Evolutionary conservation across 108 stramenopile genomes (phyloP).

Genomic region (Nannochloropsis salina): DNA sequence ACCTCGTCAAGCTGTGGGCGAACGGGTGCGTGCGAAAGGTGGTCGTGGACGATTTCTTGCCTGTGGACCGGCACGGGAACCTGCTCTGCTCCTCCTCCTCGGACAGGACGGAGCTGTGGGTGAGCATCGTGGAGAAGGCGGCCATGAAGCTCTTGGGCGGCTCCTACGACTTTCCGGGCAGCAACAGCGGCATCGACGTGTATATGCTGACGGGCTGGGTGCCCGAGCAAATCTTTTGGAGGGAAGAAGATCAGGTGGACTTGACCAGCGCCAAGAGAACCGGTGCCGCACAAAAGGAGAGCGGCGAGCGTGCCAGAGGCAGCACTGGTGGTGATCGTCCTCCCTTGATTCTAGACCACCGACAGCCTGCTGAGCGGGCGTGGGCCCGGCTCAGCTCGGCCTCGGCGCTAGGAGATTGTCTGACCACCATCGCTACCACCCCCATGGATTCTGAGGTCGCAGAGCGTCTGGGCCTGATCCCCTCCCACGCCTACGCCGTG

Average conservation of each 20-base stretch:
- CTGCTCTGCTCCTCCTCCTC: constrained; percentile 63
- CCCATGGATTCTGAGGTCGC: constrained; percentile 57
- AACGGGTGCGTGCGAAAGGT: constrained; percentile 80
- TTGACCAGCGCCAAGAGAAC: constrained; percentile 44
- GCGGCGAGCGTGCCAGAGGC: background rate
- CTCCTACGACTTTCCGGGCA: constrained; percentile 80
- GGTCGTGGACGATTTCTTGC: constrained; percentile 79
- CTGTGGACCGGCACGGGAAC: constrained; percentile 64
- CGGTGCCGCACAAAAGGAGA: constrained; percentile 15
- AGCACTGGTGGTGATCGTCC: background rate
- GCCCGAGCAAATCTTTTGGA: constrained; percentile 70
- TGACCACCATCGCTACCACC: constrained; percentile 71
- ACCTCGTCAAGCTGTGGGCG: constrained; percentile 83
- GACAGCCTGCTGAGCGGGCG: constrained; percentile 58
- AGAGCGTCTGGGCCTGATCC: constrained; percentile 68
- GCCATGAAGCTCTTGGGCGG: constrained; percentile 82
- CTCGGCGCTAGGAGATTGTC: constrained; percentile 69
- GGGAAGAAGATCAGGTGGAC: constrained; percentile 55
- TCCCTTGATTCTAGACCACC: constrained; percentile 28
- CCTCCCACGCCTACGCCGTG: constrained; percentile 84
- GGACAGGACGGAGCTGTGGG: constrained; percentile 72
- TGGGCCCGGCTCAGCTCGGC: constrained; percentile 73
- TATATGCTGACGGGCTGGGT: constrained; percentile 87
- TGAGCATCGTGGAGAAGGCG: constrained; percentile 86
- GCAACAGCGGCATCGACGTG: constrained; percentile 78